Conservation (phyloP, 1,284 basidiomycete species). For the Anthracocystis setariae region DNA sequence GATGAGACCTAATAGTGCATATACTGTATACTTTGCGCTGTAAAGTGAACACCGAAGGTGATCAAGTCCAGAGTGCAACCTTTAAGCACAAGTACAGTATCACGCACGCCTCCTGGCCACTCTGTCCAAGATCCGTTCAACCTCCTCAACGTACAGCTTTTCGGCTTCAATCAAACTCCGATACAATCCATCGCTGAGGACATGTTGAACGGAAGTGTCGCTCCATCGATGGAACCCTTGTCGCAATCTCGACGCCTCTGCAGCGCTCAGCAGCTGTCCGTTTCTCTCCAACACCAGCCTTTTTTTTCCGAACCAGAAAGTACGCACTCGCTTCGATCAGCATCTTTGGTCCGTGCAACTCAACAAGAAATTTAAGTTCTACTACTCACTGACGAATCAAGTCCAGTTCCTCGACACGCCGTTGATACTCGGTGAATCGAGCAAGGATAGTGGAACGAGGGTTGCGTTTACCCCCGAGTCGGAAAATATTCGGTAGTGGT, state of each 20-base stretch:
- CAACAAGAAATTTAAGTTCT: background rate
- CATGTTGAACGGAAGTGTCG: background rate
- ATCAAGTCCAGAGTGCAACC: too few species aligned
- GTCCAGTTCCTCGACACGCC: background rate
- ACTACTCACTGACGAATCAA: background rate
- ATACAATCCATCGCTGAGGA: background rate
- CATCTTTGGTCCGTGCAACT: background rate
- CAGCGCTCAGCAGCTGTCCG: background rate
- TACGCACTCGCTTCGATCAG: background rate
- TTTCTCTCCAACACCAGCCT: background rate
- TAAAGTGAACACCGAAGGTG: too few species aligned
- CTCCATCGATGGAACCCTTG: background rate
- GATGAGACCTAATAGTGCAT: too few species aligned
- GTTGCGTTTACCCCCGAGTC: too few species aligned
- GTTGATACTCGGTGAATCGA: too few species aligned
- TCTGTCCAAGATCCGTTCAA: slow-evolving; percentile 10
- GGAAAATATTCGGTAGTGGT: too few species aligned
- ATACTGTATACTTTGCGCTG: too few species aligned
- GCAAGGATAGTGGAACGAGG: too few species aligned
- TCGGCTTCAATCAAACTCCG: slow-evolving; percentile 4
- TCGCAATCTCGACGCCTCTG: background rate
- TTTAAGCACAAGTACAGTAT: background rate
- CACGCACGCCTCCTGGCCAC: slow-evolving; percentile 2
- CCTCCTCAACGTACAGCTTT: background rate
- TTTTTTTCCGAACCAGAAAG: too few species aligned